These are phyloP conservation scores for Urostyla sp. DNA, from an alignment of 73 alveolate genomes.

Conservation along the genomic window DNA sequence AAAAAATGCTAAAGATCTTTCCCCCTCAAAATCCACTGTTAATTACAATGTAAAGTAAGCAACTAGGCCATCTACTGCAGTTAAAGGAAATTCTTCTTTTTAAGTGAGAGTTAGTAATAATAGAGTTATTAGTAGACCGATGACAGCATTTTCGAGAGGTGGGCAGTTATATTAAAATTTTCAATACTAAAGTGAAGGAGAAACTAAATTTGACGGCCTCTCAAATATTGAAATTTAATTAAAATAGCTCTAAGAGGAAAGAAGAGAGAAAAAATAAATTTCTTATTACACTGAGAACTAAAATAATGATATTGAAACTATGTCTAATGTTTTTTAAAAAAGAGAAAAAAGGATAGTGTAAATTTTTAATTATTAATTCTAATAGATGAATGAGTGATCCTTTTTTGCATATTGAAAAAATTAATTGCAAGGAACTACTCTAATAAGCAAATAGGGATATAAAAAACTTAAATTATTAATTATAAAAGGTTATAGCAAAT, in stretches of 20 bases:
- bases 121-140: conserved; percentile 1
- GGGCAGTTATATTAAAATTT: not conserved
- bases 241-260: not conserved
- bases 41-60: not conserved
- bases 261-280: not conserved
- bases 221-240: conserved; percentile 4
- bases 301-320: conserved; percentile 7
- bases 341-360: not conserved
- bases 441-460: conserved; percentile 37
- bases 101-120: too few species aligned
- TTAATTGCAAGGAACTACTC: conserved; percentile 25
- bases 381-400: not conserved
- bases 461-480: conserved; percentile 8
- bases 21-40: not conserved
- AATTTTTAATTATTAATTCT: not conserved
- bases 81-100: too few species aligned
- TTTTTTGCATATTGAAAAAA: not conserved
- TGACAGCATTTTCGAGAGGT: not conserved
- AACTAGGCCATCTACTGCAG: too few species aligned
- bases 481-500: conserved; percentile 16
- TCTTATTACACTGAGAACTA: conserved; percentile 3
- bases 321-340: not conserved
- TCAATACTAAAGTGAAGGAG: not conserved
- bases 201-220: not conserved
- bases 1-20: not conserved